Percentiles rank a stretch among this genome's conserved stretches.
Conservation (phyloP, 1,284 basidiomycete genomes). For the Coniferiporia weirii region DNA sequence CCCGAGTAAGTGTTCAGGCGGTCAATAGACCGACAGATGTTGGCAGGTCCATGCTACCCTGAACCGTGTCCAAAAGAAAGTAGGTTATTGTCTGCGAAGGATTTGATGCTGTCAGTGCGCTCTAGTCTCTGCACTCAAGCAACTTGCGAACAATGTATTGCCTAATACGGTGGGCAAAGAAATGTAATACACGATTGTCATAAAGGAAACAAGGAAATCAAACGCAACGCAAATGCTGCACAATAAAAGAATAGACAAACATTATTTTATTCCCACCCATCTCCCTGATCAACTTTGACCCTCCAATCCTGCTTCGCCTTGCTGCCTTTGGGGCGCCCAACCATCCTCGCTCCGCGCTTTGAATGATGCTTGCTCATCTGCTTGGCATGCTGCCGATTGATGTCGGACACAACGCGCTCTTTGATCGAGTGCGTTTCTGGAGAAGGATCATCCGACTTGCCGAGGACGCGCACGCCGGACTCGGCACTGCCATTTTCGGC, state of each 20-base stretch:
- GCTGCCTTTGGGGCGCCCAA: conserved; percentile 73
- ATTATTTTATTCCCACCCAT: conserved; percentile 51
- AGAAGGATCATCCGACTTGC: too few relatives aligned
- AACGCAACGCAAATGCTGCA: too few relatives aligned
- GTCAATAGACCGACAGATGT: neutral
- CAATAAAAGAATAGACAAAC: neutral
- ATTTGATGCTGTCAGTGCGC: too few relatives aligned
- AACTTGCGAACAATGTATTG: too few relatives aligned
- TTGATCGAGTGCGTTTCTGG: conserved; percentile 26
- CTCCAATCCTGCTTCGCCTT: conserved; percentile 78
- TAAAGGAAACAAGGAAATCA: too few relatives aligned
- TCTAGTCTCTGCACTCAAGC: too few relatives aligned
- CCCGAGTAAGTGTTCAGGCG: too few relatives aligned
- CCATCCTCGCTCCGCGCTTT: conserved; percentile 56
- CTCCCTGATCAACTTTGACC: conserved; percentile 57
- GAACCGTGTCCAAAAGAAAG: neutral
- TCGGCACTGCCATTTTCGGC: neutral
- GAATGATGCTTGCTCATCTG: conserved; percentile 72
- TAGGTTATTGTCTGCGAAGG: too few relatives aligned
- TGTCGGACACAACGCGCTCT: conserved; percentile 58
- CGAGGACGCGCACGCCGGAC: neutral
- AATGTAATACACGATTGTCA: too few relatives aligned
- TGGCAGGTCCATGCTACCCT: neutral
- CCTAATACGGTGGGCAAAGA: too few relatives aligned
- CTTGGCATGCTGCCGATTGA: conserved; percentile 55